A percentile compares a stretch with the other conserved stretches of the same genome.
phyloP scores from a whole-genome alignment of 176 grass and related monocot genomes.

The Hyparrhenia diplandra region DNA sequence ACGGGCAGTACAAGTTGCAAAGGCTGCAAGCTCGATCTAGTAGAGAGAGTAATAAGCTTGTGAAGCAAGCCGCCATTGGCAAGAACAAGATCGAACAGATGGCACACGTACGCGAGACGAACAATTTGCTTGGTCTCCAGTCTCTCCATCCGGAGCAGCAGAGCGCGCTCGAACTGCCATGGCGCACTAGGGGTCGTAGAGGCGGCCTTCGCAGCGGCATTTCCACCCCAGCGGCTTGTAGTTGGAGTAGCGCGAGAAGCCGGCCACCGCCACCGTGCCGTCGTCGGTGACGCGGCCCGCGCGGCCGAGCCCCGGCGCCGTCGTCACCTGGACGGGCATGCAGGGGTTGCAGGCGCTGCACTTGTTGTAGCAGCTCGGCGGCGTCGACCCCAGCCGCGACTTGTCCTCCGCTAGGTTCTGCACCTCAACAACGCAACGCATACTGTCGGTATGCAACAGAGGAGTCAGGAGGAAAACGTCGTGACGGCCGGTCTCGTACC shows the following conservation, averaged over 20 bases:
- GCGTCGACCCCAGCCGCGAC: slow-evolving; percentile 80
- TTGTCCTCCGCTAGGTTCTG: slow-evolving; percentile 67
- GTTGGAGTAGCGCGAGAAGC: slow-evolving; percentile 64
- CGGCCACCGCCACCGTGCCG: background rate
- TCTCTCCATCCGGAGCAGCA: background rate
- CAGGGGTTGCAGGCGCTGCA: slow-evolving; percentile 92
- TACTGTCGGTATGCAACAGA: background rate
- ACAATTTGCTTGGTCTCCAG: background rate
- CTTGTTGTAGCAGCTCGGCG: slow-evolving; percentile 83
- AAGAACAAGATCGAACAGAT: background rate
- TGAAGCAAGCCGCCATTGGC: background rate
- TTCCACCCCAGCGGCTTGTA: slow-evolving; percentile 98
- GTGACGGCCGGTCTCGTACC: slow-evolving; percentile 23
- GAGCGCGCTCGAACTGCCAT: background rate
- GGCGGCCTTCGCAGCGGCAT: slow-evolving; percentile 67
- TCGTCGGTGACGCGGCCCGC: background rate
- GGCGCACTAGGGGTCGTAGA: slow-evolving; percentile 63
- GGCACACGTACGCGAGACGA: background rate
- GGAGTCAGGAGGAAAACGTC: background rate
- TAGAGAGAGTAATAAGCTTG: background rate
- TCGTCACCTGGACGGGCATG: slow-evolving; percentile 75
- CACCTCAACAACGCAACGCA: background rate
- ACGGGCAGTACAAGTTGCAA: background rate
- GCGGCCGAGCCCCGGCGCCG: slow-evolving; percentile 23
- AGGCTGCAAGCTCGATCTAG: background rate